Evolutionary conservation across 2,329 filamentous ascomycete genomes (phyloP), one percentile per base, ranked within the genome.

Genomic region (Botrytis hyacinthi): DNA sequence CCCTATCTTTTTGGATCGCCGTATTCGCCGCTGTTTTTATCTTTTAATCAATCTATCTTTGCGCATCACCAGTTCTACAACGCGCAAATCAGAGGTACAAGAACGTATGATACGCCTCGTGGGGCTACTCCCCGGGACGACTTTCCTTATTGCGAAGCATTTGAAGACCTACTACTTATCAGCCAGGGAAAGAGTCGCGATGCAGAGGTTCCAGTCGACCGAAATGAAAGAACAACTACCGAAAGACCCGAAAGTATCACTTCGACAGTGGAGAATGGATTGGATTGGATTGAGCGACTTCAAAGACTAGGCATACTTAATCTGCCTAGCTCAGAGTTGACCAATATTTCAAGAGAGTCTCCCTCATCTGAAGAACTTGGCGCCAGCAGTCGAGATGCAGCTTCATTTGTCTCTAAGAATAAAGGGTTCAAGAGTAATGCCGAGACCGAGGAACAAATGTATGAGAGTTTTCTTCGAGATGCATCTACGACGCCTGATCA

Each of bases 1-100:
- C 80, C 80, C 29, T 81, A 81, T 68, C 67, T 81, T 8, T n/a
- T 81, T 7, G 78, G 79, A 46, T 81, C 80, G 2, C 74, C 78
- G 40, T 81, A 81, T 65, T 81, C 80, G 10, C 80, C 80, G 2
- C 44, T 81, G 1, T 75, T 71, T 44, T 72, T 81, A 37, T 72
- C 74, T 8, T 51, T 66, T 9, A 54, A 63, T 29, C 67, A 73
- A 63, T 51, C 72, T 32, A n/a, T 62, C 37, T n/a, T 9, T 42
- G 60, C 60, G 3, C 26, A 62, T n/a, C 35, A 42, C 7, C 22
- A 40, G 26, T 40, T n/a, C 22, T 62, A 44, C 57, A 35, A 59
- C 14, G 20, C 51, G 62, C 62, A 29, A 60, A 22, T 26, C 44
- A 32, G 35, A 40, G 26, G 16, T n/a, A 32, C 26, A 20, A 18